Evolutionary conservation across 1,284 basidiomycete species (phyloP).

Genomic region (Uromyces viciae-fabae): DNA sequence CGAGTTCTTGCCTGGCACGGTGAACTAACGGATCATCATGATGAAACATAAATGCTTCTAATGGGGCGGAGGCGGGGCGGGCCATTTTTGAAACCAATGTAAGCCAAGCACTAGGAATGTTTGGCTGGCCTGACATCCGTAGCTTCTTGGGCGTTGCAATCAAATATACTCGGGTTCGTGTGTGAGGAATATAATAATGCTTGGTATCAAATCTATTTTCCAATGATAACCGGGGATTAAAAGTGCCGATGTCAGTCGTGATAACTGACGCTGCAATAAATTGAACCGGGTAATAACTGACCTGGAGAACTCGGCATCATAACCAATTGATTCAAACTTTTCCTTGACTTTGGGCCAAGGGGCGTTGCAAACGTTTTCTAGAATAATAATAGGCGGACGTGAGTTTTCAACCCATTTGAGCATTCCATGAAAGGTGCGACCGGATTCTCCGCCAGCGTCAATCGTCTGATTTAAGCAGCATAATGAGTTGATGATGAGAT

Average conservation of each 20-base stretch:
- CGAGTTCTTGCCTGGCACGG: slow-evolving; percentile 76
- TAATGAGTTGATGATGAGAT: not conserved
- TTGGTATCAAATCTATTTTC: slow-evolving; percentile 73
- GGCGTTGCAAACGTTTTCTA: slow-evolving; percentile 89
- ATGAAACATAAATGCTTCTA: slow-evolving; percentile 86
- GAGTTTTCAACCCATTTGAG: slow-evolving; percentile 84
- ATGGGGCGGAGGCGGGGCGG: slow-evolving; percentile 78
- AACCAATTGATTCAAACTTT: slow-evolving; percentile 72
- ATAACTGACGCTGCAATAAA: no score
- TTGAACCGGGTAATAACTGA: slow-evolving; percentile 48
- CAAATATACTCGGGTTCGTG: slow-evolving; percentile 73
- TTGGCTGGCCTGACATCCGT: slow-evolving; percentile 58
- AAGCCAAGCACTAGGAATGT: slow-evolving; percentile 69
- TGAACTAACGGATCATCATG: slow-evolving; percentile 87
- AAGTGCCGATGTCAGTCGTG: no score
- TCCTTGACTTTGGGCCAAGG: slow-evolving; percentile 76
- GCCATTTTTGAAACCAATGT: slow-evolving; percentile 66
- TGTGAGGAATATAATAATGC: slow-evolving; percentile 89
- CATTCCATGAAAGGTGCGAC: slow-evolving; percentile 62
- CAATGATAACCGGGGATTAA: no score
- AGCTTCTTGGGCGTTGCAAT: slow-evolving; percentile 46
- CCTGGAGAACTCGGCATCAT: slow-evolving; percentile 69
- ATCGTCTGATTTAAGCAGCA: slow-evolving; percentile 42
- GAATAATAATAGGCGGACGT: slow-evolving; percentile 79
- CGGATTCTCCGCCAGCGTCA: slow-evolving; percentile 52